Evolutionary conservation across 2,329 filamentous ascomycete genomes (phyloP), one percentile per base, ranked within the genome.

Genomic region (Diaporthe ampelina): DNA sequence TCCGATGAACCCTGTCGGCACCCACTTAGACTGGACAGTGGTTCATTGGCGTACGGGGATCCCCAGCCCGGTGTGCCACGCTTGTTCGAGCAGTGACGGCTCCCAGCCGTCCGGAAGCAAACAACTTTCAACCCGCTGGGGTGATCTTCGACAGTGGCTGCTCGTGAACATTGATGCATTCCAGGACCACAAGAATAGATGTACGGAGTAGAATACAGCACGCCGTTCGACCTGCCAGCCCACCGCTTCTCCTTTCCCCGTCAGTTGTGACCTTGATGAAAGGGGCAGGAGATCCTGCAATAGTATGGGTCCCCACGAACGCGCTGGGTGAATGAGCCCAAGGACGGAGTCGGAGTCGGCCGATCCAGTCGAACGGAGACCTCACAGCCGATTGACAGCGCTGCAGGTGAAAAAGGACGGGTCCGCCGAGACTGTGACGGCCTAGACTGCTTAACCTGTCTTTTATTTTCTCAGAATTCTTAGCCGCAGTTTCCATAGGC

Each of bases 101-200:
- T 68, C 21, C 58, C 24, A 67, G 37, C 63, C 37, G 57, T 56
- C 61, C 56, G 70, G 40, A 63, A 52, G 63, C 63, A 68, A 68
- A 68, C 63, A 52, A 37, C 63, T 29, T 68, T 54, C n/a, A 54
- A 79, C 78, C 78, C 76, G 78, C 76, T 76, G 77, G 76, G 76
- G 77, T 76, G 72, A 37, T 32, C 43, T 54, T 57, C 9, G 50
- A 63, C 26, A 29, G 19, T 63, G 56, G 29, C 45, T 54, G 21
- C 17, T 26, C n/a, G 32, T 35, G 57, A 24, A 52, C 29, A 35
- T 24, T 37, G 2, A 58, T 15, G 50, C 56, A 21, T 56, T 37
- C 10, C 45, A 50, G 35, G 35, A 45, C 45, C 24, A 19, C 50
- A 74, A n/a, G 40, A 4, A 63, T 26, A 37, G 50, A 48, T 24